Base-by-base conservation (phyloP, 106 monocot genomes). In the Dendrobium huoshanense region DNA sequence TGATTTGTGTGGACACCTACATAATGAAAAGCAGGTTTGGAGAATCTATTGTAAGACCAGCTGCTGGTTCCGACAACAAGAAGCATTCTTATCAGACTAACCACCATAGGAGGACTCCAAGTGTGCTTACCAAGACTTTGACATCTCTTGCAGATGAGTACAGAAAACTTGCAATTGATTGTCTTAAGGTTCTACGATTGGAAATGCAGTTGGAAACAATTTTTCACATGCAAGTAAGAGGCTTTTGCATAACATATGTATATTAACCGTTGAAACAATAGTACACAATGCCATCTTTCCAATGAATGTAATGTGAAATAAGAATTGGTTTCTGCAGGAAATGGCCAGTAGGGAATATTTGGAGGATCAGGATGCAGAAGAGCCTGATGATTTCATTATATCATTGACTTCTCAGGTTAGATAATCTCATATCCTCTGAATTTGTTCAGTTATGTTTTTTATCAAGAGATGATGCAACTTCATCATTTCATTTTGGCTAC, bases 351-450 rank as follows among this genome's bases (percentile, higher is more conserved):
- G 93, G 84, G 95, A 95, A 64, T 95, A 99, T 72, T 33, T 90
- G 73, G 98, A 99, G 83, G 93, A 99, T 86, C 92, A 95, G 87
- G 98, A 99, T 90, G 91, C 95, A 83, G 98, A 99, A 79, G 98
- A 99, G 75, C 92, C 98, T 83, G 98, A 99, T 90, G 95, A 99
- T 86, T 99, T 93, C 78, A 83, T 99, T 40, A 95, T 99, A 85
- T 91, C 95, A 82, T 92, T 99, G 41, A 93, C 95, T 64, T 70
- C 98, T 77, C 95, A 90, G 92, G 98, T 99, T 77, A 78, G 77
- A 24, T 29, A 48, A 27, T 76, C 24, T 7, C 27, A 22, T 49
- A 1, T 13, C 72, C 18, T 85, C 74, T 79, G n/a, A 29, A 18
- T 73, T 20, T 56, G 41, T 59, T 24, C 19, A 75, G 29, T 44